Evolutionary conservation across 1,284 basidiomycete species (phyloP), one percentile per base, ranked within the genome.

Genomic region (Cryptococcus floricola): DNA sequence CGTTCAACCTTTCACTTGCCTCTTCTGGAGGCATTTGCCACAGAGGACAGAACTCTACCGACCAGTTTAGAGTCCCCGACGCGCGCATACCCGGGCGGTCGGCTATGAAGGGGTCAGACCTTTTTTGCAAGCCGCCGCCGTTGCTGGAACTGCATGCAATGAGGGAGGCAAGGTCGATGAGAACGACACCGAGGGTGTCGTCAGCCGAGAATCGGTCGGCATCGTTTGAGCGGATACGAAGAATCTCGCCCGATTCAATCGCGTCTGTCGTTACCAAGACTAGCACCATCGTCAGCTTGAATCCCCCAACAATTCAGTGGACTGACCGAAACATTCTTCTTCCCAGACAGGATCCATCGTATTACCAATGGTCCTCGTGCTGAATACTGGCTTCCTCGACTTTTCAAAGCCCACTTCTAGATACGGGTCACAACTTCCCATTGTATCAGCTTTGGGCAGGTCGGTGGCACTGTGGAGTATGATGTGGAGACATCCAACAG

Each of bases 181-280:
- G 74, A 23, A 79, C 73, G 0, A 72, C 53, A 1, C 79, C 79
- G 18, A 80, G 61, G 4, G 74, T 63, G 55, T 80, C 79, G 60
- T 80, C 79, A 5, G 75, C 64, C 13, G 76, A 77, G 58, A 78
- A 77, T 4, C 78, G 62, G 58, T 80, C 79, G 31, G 75, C 71
- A 54, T 80, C 79, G 67, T 67, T 78, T 1, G 73, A 57, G 3
- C 69, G 60, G 14, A 77, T 51, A 2, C 70, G 66, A 6, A 78
- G 63, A 50, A 62, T 61, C 49, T 78, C 76, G 9, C 76, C 77
- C 1, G 68, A 63, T 39, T 73, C 67, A n/a, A 78, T 66, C 2
- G 71, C 67, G 48, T 75, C 75, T 2, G 57, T 56, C 1, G 65
- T 50, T 8, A 77, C 65, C 5, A 77, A 65, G 14, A 78, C 68